Base-by-base conservation (phyloP, 169 alveolate species). In the Cryptosporidium parvum region DNA sequence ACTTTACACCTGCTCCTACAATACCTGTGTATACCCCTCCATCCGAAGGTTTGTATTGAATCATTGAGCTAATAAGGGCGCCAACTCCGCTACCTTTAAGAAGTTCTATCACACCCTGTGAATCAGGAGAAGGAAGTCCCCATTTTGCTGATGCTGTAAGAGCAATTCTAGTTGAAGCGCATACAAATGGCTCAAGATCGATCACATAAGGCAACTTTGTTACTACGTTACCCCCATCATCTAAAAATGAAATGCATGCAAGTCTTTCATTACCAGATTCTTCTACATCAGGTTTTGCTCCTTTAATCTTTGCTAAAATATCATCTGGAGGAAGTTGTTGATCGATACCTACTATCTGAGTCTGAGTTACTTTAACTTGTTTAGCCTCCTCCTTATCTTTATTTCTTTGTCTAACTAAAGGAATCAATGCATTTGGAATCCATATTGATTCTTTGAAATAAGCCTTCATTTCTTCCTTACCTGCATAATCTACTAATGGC, bases 161-260 rank as follows among this genome's bases (percentile, higher is more conserved):
- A 8, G 89, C 75, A n/a, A 80, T 48, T 80, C 89, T 80, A n/a
- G 80, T 80, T n/a, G 89, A 80, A 21, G 89, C 89, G 44, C 80
- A 80, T 9, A 48, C 75, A 61, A 80, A 80, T 16, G 89, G 75
- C 7, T 80, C 89, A 14, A 80, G 23, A 48, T 59, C 68, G 8
- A 80, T 31, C 44, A 65, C 73, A 37, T 80, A 80, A 12, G 89
- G 89, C 6, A 80, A 33, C 48, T 62, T 80, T 21, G 75, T 48
- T 9, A 80, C 52, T 16, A 80, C 75, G 4, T 48, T 35, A 14
- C 89, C 89, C 21, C 45, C 80, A 8, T 16, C 53, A 65, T 80
- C 75, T 44, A 80, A 21, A 45, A 59, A 80, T 29, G 73, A 59
- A 14, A 80, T 65, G n/a, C 89, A 80, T n/a, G 89, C 75, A n/a